These are phyloP conservation scores for Microsporum audouinii DNA, from an alignment of 2,329 filamentous ascomycete genomes.

Conservation along the genomic window DNA sequence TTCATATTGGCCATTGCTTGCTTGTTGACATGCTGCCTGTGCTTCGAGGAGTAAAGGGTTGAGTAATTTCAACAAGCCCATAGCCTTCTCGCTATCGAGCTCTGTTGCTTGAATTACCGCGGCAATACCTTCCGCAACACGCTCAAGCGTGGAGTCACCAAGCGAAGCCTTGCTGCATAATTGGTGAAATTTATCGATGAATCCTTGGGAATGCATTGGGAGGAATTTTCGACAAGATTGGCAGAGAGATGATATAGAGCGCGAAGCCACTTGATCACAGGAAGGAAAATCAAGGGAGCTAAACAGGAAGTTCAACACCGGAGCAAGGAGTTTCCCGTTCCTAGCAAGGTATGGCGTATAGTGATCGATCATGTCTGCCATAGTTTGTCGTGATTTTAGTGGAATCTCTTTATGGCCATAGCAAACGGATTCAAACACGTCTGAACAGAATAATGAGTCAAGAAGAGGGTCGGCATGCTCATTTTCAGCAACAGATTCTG, in stretches of 20 bases:
- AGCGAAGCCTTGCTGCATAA: conserved; percentile 29
- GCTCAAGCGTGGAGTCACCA: conserved; percentile 29
- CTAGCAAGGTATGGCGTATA: conserved; percentile 36
- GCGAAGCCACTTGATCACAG: conserved; percentile 33
- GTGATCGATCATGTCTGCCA: conserved; percentile 34
- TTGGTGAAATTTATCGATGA: conserved; percentile 32
- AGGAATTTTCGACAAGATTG: conserved; percentile 34
- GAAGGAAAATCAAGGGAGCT: conserved; percentile 32
- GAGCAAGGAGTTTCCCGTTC: conserved; percentile 30
- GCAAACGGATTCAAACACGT: conserved; percentile 27
- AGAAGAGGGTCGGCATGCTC: conserved; percentile 31
- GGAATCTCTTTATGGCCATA: conserved; percentile 24
- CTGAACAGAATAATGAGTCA: conserved; percentile 31
- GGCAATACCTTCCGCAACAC: conserved; percentile 35
- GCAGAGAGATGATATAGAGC: conserved; percentile 34
- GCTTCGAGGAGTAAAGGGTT: conserved; percentile 28
- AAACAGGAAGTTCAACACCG: conserved; percentile 36
- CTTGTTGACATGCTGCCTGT: conserved; percentile 24
- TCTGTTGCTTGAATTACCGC: conserved; percentile 34
- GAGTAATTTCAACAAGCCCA: conserved; percentile 29
- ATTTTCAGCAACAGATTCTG: conserved; percentile 36
- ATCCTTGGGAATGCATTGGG: conserved; percentile 31
- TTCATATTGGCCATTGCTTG: conserved; percentile 23
- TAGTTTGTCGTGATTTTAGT: conserved; percentile 30
- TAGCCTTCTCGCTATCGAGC: conserved; percentile 30